These are phyloP conservation scores for Aeschynomene evenia DNA, from an alignment of 306 rosid genomes.

Conservation along the genomic window DNA sequence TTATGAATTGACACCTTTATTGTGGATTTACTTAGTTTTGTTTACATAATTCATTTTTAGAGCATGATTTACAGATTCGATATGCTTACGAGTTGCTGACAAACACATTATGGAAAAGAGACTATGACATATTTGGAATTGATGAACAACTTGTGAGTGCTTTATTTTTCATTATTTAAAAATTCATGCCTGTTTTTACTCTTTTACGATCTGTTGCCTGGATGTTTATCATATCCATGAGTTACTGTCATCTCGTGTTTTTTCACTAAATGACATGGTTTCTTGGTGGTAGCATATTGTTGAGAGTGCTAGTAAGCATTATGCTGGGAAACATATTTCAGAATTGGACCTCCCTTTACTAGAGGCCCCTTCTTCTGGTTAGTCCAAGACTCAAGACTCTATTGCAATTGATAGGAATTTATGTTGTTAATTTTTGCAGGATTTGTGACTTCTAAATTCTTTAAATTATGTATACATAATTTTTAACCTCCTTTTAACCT, in stretches of 20 bases:
- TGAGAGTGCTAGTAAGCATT: conserved; percentile 57
- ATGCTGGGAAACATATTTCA: conserved; percentile 57
- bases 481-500: conserved; percentile 29
- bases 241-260: conserved; percentile 10
- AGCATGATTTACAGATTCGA: conserved; percentile 55
- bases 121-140: conserved; percentile 76
- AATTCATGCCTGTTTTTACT: background rate
- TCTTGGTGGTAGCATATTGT: conserved; percentile 56
- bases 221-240: background rate
- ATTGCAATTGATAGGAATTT: background rate
- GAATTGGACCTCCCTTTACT: conserved; percentile 60
- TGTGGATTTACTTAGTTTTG: conserved; percentile 23
- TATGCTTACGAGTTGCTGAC: conserved; percentile 92
- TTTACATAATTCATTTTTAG: conserved; percentile 3
- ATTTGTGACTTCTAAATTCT: background rate
- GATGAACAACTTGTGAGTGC: conserved; percentile 79
- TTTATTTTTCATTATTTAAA: conserved; percentile 16
- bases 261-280: conserved; percentile 26
- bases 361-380: conserved; percentile 54
- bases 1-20: background rate
- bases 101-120: conserved; percentile 76
- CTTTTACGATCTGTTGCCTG: conserved; percentile 7
- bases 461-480: conserved; percentile 26
- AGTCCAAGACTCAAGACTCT: conserved; percentile 45
- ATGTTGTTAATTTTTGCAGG: background rate